These are phyloP conservation scores for Byssoonygena ceratinophila DNA, from an alignment of 2,329 filamentous ascomycete species.

Conservation along the genomic window DNA sequence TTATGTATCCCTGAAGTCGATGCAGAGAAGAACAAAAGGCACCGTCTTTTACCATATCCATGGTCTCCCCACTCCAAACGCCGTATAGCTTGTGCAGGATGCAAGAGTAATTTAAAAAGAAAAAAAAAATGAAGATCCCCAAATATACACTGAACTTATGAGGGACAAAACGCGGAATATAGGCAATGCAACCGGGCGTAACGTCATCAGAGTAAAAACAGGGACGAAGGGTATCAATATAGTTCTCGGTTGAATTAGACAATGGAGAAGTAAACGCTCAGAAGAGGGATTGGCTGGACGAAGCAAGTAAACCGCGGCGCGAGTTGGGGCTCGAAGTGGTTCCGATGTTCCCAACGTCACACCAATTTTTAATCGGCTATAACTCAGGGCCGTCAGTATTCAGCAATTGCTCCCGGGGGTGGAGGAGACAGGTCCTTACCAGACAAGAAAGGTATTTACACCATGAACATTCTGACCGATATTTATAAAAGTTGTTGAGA, in stretches of 20 bases:
- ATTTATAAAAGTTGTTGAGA: slow-evolving; percentile 81
- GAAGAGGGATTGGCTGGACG: neutral
- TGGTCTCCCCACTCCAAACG: neutral
- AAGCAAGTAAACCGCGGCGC: slow-evolving; percentile 1
- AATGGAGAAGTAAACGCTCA: neutral
- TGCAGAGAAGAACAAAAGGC: neutral
- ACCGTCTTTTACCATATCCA: neutral
- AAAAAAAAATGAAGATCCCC: neutral
- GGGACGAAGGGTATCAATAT: neutral
- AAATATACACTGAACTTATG: neutral
- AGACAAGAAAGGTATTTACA: slow-evolving; percentile 92
- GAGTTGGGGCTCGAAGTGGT: slow-evolving; percentile 1
- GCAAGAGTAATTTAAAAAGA: neutral
- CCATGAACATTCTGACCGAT: slow-evolving; percentile 66
- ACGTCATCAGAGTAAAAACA: neutral
- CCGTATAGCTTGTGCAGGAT: neutral
- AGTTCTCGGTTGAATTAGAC: neutral
- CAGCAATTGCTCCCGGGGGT: neutral
- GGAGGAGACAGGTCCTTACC: slow-evolving; percentile 47
- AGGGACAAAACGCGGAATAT: neutral
- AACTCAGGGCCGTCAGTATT: slow-evolving; percentile 3
- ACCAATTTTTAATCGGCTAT: slow-evolving; percentile 58
- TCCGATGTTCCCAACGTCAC: slow-evolving; percentile 34
- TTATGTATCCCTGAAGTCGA: neutral
- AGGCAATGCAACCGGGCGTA: slow-evolving; percentile 4